A percentile compares a stretch with the other conserved stretches of the same genome.
These are phyloP conservation scores for Mortierella sp. DNA, from an alignment of 371 early-diverging fungal species.

Conservation along the genomic window DNA sequence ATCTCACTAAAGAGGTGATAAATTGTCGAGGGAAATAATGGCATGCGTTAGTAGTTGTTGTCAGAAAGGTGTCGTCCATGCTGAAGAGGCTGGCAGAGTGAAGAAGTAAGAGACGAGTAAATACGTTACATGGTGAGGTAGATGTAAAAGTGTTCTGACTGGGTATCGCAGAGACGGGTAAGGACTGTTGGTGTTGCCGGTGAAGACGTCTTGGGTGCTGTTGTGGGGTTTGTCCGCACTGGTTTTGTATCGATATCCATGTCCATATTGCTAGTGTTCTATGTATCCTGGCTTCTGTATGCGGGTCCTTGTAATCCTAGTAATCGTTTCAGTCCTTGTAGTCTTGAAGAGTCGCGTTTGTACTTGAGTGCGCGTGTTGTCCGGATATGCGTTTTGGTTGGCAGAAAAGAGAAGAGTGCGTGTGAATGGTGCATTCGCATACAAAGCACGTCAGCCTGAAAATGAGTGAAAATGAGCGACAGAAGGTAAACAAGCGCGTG, in stretches of 20 bases:
- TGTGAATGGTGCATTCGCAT: too few species aligned
- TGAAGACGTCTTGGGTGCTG: background rate
- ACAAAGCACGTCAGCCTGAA: conserved; percentile 10
- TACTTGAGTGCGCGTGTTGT: background rate
- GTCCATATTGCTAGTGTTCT: background rate
- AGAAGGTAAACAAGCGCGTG: background rate
- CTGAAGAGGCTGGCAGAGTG: background rate
- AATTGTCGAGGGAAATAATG: background rate
- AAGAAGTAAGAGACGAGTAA: background rate
- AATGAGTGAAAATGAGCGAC: background rate
- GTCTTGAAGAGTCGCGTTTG: background rate
- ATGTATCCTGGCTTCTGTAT: too few species aligned
- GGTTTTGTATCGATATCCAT: conserved; percentile 19
- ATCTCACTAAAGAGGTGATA: conserved; percentile 27
- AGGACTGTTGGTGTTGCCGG: conserved; percentile 7
- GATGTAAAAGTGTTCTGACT: conserved; percentile 43
- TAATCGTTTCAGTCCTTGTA: background rate
- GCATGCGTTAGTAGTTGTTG: background rate
- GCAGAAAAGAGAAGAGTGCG: background rate
- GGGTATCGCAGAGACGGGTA: conserved; percentile 41
- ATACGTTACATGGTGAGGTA: conserved; percentile 47
- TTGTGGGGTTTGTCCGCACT: background rate
- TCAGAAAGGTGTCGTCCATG: background rate
- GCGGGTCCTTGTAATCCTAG: too few species aligned
- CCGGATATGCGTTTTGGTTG: background rate